phyloP scores from a whole-genome alignment of 192 early-diverging fungal genomes.

The Chytriomyces sp. region DNA sequence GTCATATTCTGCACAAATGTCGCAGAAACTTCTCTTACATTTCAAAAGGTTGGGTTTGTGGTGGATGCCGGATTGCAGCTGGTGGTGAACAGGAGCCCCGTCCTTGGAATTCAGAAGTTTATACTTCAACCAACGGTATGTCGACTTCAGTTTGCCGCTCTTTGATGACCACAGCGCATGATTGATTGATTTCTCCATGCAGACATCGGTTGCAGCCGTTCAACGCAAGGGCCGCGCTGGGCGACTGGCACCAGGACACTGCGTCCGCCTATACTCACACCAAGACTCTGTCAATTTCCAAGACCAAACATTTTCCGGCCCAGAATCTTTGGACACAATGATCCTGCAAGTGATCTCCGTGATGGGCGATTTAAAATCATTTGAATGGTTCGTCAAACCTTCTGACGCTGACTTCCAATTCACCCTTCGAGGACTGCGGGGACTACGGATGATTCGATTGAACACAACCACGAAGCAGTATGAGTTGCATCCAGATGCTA shows the following conservation, averaged over 20 bases:
- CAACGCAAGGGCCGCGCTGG: constrained; percentile 95
- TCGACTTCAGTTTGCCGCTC: background rate
- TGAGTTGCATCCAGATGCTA: constrained; percentile 6
- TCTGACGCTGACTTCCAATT: constrained; percentile 13
- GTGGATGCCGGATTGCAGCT: constrained; percentile 83
- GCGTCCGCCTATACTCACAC: constrained; percentile 81
- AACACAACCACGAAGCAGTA: background rate
- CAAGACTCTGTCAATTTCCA: constrained; percentile 82
- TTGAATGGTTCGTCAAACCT: constrained; percentile 29
- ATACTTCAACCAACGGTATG: constrained; percentile 39
- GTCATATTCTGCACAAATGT: constrained; percentile 96
- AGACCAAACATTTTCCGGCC: constrained; percentile 59
- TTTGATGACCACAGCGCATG: background rate
- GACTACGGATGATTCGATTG: background rate
- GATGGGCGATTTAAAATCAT: constrained; percentile 11
- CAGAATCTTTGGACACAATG: constrained; percentile 19
- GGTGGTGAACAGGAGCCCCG: constrained; percentile 20
- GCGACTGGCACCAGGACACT: constrained; percentile 85
- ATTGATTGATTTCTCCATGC: background rate
- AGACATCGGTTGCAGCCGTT: constrained; percentile 83
- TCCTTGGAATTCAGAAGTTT: constrained; percentile 82
- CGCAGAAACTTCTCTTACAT: constrained; percentile 96
- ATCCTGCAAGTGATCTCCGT: constrained; percentile 29
- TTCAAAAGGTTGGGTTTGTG: constrained; percentile 90
- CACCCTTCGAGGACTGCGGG: background rate